phyloP scores from a whole-genome alignment of 1,284 basidiomycete species.

The Puccinia polysora region DNA sequence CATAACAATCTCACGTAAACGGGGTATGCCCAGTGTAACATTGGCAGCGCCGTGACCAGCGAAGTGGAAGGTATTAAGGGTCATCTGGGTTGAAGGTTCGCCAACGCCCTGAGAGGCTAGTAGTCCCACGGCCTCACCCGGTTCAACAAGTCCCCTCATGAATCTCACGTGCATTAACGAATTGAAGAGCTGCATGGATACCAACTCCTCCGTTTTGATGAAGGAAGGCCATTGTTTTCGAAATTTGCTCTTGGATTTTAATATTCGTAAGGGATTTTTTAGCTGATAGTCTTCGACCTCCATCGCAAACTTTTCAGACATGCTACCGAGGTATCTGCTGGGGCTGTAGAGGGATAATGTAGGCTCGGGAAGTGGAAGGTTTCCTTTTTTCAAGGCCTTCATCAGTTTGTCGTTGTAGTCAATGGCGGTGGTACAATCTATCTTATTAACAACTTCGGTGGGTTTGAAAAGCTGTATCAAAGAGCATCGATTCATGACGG shows the following conservation, averaged over 20 bases:
- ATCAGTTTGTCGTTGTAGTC: constrained; percentile 85
- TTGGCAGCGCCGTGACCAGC: constrained; percentile 98
- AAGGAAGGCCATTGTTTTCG: constrained; percentile 50
- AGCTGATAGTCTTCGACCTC: constrained; percentile 76
- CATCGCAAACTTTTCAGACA: constrained; percentile 85
- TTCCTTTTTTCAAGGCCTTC: constrained; percentile 63
- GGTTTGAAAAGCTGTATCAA: constrained; percentile 72
- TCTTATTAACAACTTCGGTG: constrained; percentile 60
- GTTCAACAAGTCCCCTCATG: constrained; percentile 86
- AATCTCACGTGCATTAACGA: constrained; percentile 82
- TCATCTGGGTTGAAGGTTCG: constrained; percentile 99
- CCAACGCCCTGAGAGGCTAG: constrained; percentile 98
- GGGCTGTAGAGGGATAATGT: constrained; percentile 74
- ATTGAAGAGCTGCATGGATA: constrained; percentile 63
- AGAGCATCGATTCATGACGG: constrained; percentile 77
- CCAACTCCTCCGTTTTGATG: constrained; percentile 59
- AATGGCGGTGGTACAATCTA: constrained; percentile 67
- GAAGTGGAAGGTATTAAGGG: constrained; percentile 99
- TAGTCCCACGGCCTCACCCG: constrained; percentile 94
- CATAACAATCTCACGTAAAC: constrained; percentile 98
- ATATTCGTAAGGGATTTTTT: constrained; percentile 69
- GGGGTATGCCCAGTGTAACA: constrained; percentile 97
- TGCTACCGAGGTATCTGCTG: constrained; percentile 75
- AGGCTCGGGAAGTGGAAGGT: constrained; percentile 65
- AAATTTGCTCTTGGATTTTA: constrained; percentile 61